Base-by-base conservation (phyloP, 164 flowering plant genomes). In the Pachysandra terminalis region DNA sequence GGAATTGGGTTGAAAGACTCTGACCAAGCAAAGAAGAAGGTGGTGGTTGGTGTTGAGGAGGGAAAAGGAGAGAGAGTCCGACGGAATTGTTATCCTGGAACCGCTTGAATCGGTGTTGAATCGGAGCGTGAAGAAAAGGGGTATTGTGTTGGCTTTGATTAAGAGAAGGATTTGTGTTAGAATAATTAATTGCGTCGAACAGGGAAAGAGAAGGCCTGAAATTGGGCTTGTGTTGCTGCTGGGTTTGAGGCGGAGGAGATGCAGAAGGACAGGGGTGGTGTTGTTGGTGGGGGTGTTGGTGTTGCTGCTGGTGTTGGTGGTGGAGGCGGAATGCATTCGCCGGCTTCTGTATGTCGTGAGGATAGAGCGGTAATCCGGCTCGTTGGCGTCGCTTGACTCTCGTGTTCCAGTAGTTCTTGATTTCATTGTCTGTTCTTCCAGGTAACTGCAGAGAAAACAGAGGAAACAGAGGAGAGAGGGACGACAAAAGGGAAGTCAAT, bases 321-420 rank as follows among this genome's bases (percentile, higher is more conserved):
- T n/a, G 66, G 27, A 21, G 71, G n/a, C 62, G 66, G 59, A 66
- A 57, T 57, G 71, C 1, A 10, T 73, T 26, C 51, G 59, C 56
- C 60, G 72, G 69, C 35, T 72, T 54, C 27, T 76, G 75, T 23
- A 83, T 74, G 24, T 79, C 84, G 0, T 77, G 75, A 19, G 89
- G 87, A 67, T 85, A 83, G 19, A 85, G 75, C 5, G 89, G 84
- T 27, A 85, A 67, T 2, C 87, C 87, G 26, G 81, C 79, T 0
- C 89, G 78, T 24, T 79, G 81, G 10, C 84, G 73, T 13, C 89
- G 52, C 73, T 86, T 86, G 25, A 79, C 74, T 55, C 94, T 74
- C 0, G 94, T 89, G 72, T 89, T 89, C 94, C 94, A 89, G 70
- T 81, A 89, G 63, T 89, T 89, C 80, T 85, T 85, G 16, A 85